Conservation (phyloP, 2,329 filamentous ascomycete genomes). For the Xylariaceae sp. region DNA sequence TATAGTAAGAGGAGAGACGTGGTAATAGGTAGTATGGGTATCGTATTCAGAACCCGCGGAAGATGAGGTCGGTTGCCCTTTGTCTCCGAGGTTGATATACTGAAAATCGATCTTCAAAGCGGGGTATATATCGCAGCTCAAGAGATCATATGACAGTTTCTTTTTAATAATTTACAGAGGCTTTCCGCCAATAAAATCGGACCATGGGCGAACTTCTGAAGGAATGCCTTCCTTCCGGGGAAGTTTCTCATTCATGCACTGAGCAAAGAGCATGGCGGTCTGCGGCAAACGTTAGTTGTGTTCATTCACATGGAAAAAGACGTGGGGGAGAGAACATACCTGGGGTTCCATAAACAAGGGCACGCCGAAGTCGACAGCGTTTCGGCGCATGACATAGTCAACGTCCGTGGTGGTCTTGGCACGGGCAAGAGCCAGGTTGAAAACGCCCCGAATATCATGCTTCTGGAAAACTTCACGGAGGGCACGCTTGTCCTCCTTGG, state of each 20-base stretch:
- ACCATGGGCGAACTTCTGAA: constrained; percentile 87
- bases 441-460: constrained; percentile 91
- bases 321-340: constrained; percentile 49
- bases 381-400: constrained; percentile 97
- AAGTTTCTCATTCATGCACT: constrained; percentile 95
- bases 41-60: neutral
- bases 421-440: constrained; percentile 83
- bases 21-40: neutral
- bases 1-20: neutral
- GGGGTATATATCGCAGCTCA: neutral
- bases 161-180: constrained; percentile 47
- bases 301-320: neutral
- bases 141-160: neutral
- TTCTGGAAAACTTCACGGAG: constrained; percentile 94
- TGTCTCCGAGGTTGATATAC: neutral
- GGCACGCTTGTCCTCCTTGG: constrained; percentile 90
- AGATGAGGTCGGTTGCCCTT: neutral
- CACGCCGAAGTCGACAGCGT: constrained; percentile 96
- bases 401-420: constrained; percentile 82
- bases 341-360: constrained; percentile 98
- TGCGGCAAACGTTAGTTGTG: constrained; percentile 34
- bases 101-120: neutral
- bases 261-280: constrained; percentile 93
- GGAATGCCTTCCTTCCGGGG: constrained; percentile 85
- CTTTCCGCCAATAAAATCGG: constrained; percentile 87